Evolutionary conservation across 1,139 yeast genomes (phyloP), one percentile per base, ranked within the genome.

Genomic region (Kluyveromyces sp.): DNA sequence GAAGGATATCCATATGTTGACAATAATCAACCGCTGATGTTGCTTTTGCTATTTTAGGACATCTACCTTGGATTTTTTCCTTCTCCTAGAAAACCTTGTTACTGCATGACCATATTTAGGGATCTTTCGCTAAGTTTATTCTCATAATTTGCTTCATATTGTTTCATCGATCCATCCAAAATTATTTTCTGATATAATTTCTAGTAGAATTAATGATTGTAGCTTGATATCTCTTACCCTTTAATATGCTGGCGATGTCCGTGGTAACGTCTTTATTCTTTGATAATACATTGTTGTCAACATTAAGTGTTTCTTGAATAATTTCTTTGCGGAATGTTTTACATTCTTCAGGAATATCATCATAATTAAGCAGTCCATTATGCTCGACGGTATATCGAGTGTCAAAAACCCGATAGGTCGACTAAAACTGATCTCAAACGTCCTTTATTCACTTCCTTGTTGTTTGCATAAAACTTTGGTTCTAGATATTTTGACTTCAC

Each of bases 151-250:
- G 50, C 46, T 51, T 61, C 60, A 52, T 65, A 62, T 50, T 59
- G 58, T 50, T 49, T 56, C 46, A 53, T 58, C 36, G 52, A 64
- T 0, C 39, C 27, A 65, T 60, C 72, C 50, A 55, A 55, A 58
- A 51, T 52, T 63, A 51, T 57, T 50, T 10, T 56, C 37, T 27
- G 52, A 41, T 7, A 69, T 58, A 3, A 65, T 45, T 57, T 84
- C 92, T 44, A 83, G 61, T 2, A 80, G 58, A 0, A 83, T 53
- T 1, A 83, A 83, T 63, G 0, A 82, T 67, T 84, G 94, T 25
- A 84, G 64, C 56, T 82, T 87, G 0, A 84, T 77, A 55, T 84
- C 94, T 36, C 90, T 69, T 1, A 78, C 66, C 66, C 54, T 81
- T 83, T 47, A 82, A 65, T 28, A 62, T 48, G 4, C 41, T 43